phyloP scores from a whole-genome alignment of 345 rosid genomes.

The Boechera divaricarpa region DNA sequence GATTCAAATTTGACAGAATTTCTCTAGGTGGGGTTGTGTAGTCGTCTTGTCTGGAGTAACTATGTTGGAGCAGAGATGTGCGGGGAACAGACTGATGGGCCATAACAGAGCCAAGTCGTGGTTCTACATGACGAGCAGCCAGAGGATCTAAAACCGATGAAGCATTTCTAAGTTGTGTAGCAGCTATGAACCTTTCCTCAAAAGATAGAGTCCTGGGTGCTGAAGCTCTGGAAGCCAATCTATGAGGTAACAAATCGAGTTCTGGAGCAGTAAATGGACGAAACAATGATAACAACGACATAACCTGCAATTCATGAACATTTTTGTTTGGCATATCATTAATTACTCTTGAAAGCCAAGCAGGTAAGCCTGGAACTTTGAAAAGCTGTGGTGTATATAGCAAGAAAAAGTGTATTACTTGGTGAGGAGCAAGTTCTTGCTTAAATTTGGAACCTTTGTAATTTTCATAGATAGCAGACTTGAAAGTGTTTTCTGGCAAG shows the following conservation, averaged over 20 bases:
- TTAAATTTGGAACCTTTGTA: slow-evolving; percentile 53
- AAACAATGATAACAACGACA: slow-evolving; percentile 49
- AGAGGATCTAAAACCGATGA: slow-evolving; percentile 46
- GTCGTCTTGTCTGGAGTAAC: slow-evolving; percentile 40
- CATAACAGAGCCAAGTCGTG: slow-evolving; percentile 24
- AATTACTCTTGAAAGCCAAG: neutral
- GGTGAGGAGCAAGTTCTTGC: slow-evolving; percentile 54
- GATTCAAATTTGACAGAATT: slow-evolving; percentile 29
- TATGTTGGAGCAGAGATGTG: slow-evolving; percentile 32
- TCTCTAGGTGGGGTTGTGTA: slow-evolving; percentile 40
- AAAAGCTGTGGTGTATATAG: slow-evolving; percentile 18
- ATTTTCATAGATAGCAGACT: slow-evolving; percentile 51
- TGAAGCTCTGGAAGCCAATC: slow-evolving; percentile 34
- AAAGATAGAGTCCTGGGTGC: slow-evolving; percentile 36
- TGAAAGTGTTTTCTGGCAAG: slow-evolving; percentile 53
- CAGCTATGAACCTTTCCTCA: slow-evolving; percentile 46
- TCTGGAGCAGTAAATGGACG: slow-evolving; percentile 47
- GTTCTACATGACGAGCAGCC: slow-evolving; percentile 33
- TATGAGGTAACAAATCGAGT: slow-evolving; percentile 37
- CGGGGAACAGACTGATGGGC: slow-evolving; percentile 26
- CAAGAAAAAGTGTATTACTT: slow-evolving; percentile 44
- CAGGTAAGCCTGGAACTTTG: slow-evolving; percentile 7
- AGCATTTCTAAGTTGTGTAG: slow-evolving; percentile 41
- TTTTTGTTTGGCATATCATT: neutral
- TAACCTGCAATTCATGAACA: slow-evolving; percentile 49